Conservation (phyloP, 331 rosid species). For the Malus hybrid region DNA sequence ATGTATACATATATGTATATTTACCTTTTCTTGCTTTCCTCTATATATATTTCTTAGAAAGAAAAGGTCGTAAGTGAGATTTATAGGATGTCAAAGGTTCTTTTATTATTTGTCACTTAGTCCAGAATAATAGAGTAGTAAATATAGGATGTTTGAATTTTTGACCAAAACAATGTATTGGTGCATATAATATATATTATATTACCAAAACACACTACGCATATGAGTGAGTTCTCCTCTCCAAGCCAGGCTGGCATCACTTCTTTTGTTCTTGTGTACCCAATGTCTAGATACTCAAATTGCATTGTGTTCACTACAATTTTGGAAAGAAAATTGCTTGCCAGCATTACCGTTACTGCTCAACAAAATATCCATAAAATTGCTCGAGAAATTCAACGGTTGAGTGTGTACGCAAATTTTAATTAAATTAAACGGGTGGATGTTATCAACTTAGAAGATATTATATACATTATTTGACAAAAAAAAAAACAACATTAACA, state of each 20-base stretch:
- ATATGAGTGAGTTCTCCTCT: background rate
- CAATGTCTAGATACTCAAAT: background rate
- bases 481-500: too few relatives aligned
- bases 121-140: background rate
- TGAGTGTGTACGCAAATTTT: too few relatives aligned
- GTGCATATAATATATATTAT: too few relatives aligned
- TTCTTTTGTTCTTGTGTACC: background rate
- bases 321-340: background rate
- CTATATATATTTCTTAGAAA: too few relatives aligned
- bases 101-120: background rate
- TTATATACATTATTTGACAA: too few relatives aligned
- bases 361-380: background rate
- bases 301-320: background rate
- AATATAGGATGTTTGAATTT: background rate
- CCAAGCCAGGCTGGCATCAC: background rate
- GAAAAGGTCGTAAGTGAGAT: too few relatives aligned
- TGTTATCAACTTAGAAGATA: too few relatives aligned
- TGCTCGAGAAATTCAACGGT: too few relatives aligned
- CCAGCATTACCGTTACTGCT: background rate
- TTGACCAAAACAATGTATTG: background rate
- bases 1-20: too few relatives aligned
- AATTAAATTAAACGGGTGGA: too few relatives aligned
- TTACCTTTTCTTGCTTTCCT: too few relatives aligned
- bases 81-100: background rate
- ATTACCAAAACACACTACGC: background rate